Evolutionary conservation across 2,329 filamentous ascomycete genomes (phyloP).

Genomic region (Hypoxylon sp.): DNA sequence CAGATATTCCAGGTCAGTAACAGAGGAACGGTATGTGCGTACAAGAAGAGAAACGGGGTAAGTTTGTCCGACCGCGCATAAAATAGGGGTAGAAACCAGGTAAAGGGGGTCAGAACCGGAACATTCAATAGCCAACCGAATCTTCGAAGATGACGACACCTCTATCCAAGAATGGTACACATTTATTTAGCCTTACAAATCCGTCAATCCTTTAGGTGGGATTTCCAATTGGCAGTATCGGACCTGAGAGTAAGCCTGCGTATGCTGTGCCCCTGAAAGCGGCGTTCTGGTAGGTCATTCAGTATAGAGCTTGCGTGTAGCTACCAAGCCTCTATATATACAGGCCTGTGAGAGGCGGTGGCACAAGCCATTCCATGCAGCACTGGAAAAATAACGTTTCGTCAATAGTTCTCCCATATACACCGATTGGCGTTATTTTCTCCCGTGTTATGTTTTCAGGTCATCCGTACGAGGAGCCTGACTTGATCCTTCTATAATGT

Average conservation of each 20-base stretch:
- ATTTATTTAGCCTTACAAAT: not conserved
- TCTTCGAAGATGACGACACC: not conserved
- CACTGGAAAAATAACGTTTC: not conserved
- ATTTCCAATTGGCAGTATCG: not conserved
- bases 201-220: not conserved
- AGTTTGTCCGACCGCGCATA: not conserved
- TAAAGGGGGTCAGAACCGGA: not conserved
- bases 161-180: not conserved
- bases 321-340: not conserved
- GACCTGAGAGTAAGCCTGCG: not conserved
- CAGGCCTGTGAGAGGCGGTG: not conserved
- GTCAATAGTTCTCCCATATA: not conserved
- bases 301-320: not conserved
- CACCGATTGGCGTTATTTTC: not conserved
- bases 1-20: not conserved
- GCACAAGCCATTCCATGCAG: not conserved
- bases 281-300: not conserved
- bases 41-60: not conserved
- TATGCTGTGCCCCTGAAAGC: constrained; percentile 17
- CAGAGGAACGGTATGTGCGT: not conserved
- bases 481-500: constrained; percentile 9
- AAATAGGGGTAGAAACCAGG: not conserved
- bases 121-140: not conserved
- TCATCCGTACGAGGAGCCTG: not conserved
- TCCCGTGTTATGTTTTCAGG: not conserved